A percentile compares a stretch with the other conserved stretches of the same genome.
Conservation (phyloP, 371 early-diverging fungal species). For the Apophysomyces sp. region DNA sequence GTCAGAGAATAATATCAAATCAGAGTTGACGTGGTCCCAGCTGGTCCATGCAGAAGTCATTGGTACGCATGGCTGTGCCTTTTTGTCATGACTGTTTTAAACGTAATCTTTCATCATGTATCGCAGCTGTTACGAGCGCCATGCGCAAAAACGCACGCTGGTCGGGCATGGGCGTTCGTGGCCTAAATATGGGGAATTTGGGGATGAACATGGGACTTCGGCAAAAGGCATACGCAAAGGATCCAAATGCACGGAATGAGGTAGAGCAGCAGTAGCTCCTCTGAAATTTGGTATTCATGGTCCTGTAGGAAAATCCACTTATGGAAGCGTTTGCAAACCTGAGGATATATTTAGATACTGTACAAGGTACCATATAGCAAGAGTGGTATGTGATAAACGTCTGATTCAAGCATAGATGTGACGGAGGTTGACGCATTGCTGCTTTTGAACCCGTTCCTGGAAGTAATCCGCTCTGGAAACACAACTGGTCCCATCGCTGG, state of each 20-base stretch:
- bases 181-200: constrained; percentile 61
- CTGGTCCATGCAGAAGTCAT: constrained; percentile 81
- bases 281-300: background rate
- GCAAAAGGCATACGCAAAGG: constrained; percentile 38
- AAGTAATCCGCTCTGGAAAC: constrained; percentile 88
- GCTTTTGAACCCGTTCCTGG: constrained; percentile 87
- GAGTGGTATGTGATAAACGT: background rate
- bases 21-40: constrained; percentile 73
- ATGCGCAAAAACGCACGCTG: constrained; percentile 90
- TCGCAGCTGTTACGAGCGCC: constrained; percentile 65
- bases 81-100: background rate
- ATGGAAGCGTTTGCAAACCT: constrained; percentile 72
- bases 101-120: background rate
- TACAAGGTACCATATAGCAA: constrained; percentile 51
- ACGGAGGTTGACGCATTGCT: constrained; percentile 68
- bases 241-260: constrained; percentile 42
- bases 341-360: constrained; percentile 60
- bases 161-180: constrained; percentile 68
- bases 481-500: constrained; percentile 95
- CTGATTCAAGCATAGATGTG: constrained; percentile 24
- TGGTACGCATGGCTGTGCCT: constrained; percentile 23
- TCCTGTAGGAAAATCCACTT: constrained; percentile 62
- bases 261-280: constrained; percentile 12
- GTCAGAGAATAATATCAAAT: constrained; percentile 24
- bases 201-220: constrained; percentile 71